A percentile compares a stretch with the other conserved stretches of the same genome.
These are phyloP conservation scores for Leishmania turanica DNA, from an alignment of 208 protist genomes.

Conservation along the genomic window DNA sequence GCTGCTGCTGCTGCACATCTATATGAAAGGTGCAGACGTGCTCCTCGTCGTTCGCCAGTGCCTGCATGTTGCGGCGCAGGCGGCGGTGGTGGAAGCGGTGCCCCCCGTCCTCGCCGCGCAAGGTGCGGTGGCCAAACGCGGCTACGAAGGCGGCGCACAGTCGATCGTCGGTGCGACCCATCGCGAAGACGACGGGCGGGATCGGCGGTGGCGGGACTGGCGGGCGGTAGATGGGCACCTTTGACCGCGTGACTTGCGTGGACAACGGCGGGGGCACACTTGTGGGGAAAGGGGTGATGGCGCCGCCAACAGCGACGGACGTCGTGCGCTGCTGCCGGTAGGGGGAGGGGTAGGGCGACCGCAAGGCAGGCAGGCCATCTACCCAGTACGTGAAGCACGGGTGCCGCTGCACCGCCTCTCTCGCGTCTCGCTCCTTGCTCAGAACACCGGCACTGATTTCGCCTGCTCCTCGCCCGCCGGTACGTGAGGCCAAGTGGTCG, in stretches of 20 bases:
- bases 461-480: background rate
- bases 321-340: background rate
- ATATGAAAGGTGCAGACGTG: conserved; percentile 48
- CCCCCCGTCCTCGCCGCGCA: conserved; percentile 72
- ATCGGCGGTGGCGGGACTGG: conserved; percentile 9
- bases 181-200: conserved; percentile 19
- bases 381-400: conserved; percentile 28
- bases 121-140: conserved; percentile 64
- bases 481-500: background rate
- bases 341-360: conserved; percentile 9
- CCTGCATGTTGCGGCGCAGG: conserved; percentile 54
- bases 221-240: conserved; percentile 17
- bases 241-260: background rate
- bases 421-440: background rate
- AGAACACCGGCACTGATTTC: background rate
- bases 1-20: conserved; percentile 23
- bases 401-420: conserved; percentile 21
- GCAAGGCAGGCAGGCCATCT: background rate
- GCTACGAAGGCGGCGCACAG: conserved; percentile 77
- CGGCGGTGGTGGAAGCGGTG: conserved; percentile 63
- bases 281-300: background rate
- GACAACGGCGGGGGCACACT: conserved; percentile 9
- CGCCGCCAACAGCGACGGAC: background rate
- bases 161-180: conserved; percentile 58
- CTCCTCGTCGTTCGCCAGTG: conserved; percentile 34